phyloP scores from a whole-genome alignment of 2,329 filamentous ascomycete genomes.

The Magnaporthiopsis rhizophila region DNA sequence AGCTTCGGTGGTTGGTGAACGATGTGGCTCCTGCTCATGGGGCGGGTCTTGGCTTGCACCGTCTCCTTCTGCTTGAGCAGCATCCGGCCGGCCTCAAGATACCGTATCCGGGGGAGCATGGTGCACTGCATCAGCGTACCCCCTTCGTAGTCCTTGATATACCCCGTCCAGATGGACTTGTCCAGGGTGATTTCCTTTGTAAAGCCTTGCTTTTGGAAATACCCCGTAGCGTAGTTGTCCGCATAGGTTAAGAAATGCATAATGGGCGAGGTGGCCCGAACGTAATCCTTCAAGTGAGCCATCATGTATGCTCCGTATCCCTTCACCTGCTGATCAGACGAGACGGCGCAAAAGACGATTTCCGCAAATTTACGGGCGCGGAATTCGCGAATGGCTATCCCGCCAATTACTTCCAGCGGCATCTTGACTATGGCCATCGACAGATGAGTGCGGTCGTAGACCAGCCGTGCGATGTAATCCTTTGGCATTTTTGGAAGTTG shows the following conservation, averaged over 20 bases:
- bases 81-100: constrained; percentile 63
- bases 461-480: constrained; percentile 68
- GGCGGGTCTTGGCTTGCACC: constrained; percentile 64
- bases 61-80: constrained; percentile 68
- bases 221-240: constrained; percentile 72
- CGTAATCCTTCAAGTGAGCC: constrained; percentile 70
- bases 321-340: constrained; percentile 70
- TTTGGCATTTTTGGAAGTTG: constrained; percentile 75
- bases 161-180: constrained; percentile 68
- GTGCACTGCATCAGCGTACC: constrained; percentile 75
- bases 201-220: constrained; percentile 74
- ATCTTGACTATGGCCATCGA: constrained; percentile 71
- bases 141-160: constrained; percentile 75
- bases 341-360: constrained; percentile 73
- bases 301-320: constrained; percentile 71
- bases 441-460: constrained; percentile 67
- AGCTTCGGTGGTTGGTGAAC: constrained; percentile 58
- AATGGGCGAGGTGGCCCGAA: constrained; percentile 66
- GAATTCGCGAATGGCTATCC: constrained; percentile 69
- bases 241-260: constrained; percentile 76
- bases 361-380: constrained; percentile 64
- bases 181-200: constrained; percentile 71
- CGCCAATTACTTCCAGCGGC: constrained; percentile 59
- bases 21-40: constrained; percentile 61
- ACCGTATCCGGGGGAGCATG: constrained; percentile 67